Evolutionary conservation across 164 flowering plant genomes (phyloP), one percentile per base, ranked within the genome.

Genomic region (Euptelea pleiosperma): DNA sequence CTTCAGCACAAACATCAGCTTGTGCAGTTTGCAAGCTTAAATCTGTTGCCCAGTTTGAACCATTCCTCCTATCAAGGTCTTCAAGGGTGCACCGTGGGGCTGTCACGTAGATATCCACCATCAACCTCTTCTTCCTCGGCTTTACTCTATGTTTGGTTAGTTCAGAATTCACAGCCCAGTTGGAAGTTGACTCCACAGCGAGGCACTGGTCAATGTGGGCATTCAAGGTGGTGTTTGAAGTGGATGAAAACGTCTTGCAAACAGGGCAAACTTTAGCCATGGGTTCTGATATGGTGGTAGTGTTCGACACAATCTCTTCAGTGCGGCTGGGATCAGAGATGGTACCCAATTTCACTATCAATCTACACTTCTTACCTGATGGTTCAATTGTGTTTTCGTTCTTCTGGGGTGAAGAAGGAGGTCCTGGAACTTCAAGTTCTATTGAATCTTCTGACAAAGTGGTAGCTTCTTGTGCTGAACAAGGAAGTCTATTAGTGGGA

Each of bases 181-280:
- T 70, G 29, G 78, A 61, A 12, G 79, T 68, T 2, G 93, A 75
- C n/a, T 82, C 90, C 22, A 46, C 75, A 19, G 88, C 77, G 33
- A 89, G 93, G 66, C 98, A 92, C 65, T 84, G 96, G 62, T 92
- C 98, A 18, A 92, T 92, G 65, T 92, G 98, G 45, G 96, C 96
- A 75, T 92, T 92, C 76, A 92, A 78, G 31, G 96, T 89, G 44
- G 98, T 92, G 73, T 89, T 89, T 10, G 98, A 89, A 19, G 93
- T 76, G 9, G 95, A 92, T 10, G 92, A 75, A 65, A 92, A 92
- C 0, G 77, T 81, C 62, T 81, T 81, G 76, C 98, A 92, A 65
- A 92, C 95, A 66, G 98, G 98, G 78, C 98, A 92, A 47, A 78
- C 70, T 71, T 85, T 85, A 70, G 88, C 78, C 90, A 87, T 84